These are phyloP conservation scores for Astraeus odoratus DNA, from an alignment of 768 basidiomycete species.

Conservation along the genomic window DNA sequence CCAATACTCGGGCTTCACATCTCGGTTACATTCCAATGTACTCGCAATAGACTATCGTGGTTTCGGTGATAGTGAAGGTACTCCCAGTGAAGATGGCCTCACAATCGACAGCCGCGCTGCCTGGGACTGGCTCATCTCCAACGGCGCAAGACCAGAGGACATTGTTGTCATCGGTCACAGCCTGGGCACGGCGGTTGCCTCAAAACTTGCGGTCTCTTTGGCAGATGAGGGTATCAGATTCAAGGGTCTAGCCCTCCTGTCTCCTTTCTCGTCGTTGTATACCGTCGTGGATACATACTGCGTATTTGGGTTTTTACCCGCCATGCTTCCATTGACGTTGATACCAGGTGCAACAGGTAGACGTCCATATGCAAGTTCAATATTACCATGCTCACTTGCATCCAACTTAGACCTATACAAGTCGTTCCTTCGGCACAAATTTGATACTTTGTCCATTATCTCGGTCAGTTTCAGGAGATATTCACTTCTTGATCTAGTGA, in stretches of 20 bases:
- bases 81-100: conserved; percentile 71
- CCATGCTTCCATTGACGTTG: conserved; percentile 61
- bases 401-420: conserved; percentile 43
- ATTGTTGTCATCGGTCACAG: conserved; percentile 82
- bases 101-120: conserved; percentile 66
- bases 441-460: conserved; percentile 57
- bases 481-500: not conserved
- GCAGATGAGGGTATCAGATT: conserved; percentile 36
- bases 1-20: conserved; percentile 59
- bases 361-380: conserved; percentile 19
- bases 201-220: conserved; percentile 42
- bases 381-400: not conserved
- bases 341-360: conserved; percentile 58
- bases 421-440: conserved; percentile 47
- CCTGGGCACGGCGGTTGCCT: conserved; percentile 77
- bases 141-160: conserved; percentile 50
- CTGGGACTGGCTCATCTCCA: conserved; percentile 67
- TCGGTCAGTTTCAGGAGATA: conserved; percentile 37
- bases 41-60: conserved; percentile 89
- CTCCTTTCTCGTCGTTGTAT: conserved; percentile 52
- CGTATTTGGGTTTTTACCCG: conserved; percentile 58
- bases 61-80: conserved; percentile 79
- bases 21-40: conserved; percentile 66
- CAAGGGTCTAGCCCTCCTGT: conserved; percentile 44
- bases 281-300: conserved; percentile 62